phyloP scores from a whole-genome alignment of 108 stramenopile species.

The Discostella stelligeroides region DNA sequence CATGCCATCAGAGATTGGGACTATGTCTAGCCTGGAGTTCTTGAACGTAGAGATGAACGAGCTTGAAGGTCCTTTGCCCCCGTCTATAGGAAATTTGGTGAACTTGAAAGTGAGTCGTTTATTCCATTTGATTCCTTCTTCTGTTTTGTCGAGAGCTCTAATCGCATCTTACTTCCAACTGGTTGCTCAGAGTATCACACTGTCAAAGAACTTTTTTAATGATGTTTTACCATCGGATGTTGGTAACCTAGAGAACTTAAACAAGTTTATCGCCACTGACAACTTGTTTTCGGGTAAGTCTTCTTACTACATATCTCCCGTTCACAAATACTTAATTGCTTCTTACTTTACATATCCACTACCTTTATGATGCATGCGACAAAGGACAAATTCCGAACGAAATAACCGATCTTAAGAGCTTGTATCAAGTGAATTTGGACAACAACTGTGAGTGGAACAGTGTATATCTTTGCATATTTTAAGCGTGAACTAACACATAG shows the following conservation, averaged over 20 bases:
- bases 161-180: background rate
- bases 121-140: constrained; percentile 24
- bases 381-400: constrained; percentile 24
- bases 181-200: background rate
- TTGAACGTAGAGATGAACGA: constrained; percentile 17
- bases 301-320: background rate
- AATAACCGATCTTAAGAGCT: constrained; percentile 9
- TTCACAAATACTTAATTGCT: no score
- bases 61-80: constrained; percentile 47
- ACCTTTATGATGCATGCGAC: constrained; percentile 13
- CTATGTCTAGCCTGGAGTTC: constrained; percentile 6
- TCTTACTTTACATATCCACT: no score
- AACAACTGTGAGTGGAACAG: constrained; percentile 21
- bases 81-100: constrained; percentile 42
- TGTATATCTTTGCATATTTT: background rate
- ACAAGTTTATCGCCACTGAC: constrained; percentile 18
- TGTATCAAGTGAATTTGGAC: constrained; percentile 19
- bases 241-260: constrained; percentile 21
- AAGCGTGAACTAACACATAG: background rate
- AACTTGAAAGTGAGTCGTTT: constrained; percentile 24
- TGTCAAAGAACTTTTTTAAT: constrained; percentile 20
- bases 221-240: constrained; percentile 23
- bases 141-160: background rate
- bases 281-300: constrained; percentile 12
- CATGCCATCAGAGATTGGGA: constrained; percentile 14